Evolutionary conservation across 1,284 basidiomycete species (phyloP).

Genomic region (Erythrobasidium hasegawianum): DNA sequence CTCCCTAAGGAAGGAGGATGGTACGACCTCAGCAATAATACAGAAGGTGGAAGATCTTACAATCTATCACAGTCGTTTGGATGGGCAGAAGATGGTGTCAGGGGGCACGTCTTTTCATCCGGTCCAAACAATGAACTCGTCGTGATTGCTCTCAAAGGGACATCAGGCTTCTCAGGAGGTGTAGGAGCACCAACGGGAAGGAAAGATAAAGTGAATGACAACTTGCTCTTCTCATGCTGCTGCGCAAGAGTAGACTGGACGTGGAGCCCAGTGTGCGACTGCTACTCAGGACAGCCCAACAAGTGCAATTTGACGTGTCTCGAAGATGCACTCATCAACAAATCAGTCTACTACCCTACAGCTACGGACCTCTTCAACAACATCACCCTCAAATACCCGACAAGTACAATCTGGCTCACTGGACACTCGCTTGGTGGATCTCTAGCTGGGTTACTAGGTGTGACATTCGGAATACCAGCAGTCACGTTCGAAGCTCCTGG

Average conservation of each 20-base stretch:
- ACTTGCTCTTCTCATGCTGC: constrained; percentile 96
- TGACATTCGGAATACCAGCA: constrained; percentile 84
- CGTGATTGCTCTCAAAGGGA: constrained; percentile 90
- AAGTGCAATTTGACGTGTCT: constrained; percentile 78
- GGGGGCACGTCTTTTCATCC: constrained; percentile 69
- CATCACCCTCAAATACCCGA: constrained; percentile 86
- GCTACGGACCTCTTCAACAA: constrained; percentile 83
- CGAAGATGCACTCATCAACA: constrained; percentile 70
- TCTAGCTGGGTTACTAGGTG: constrained; percentile 76
- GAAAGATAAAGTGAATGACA: constrained; percentile 94
- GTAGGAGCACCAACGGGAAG: constrained; percentile 73
- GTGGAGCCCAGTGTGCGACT: constrained; percentile 93
- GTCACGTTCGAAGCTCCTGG: constrained; percentile 90
- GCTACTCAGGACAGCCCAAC: constrained; percentile 60
- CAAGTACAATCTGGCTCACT: constrained; percentile 85
- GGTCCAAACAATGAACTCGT: constrained; percentile 78
- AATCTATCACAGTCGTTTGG: constrained; percentile 72
- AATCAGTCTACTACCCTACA: constrained; percentile 83
- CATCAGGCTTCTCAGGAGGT: constrained; percentile 68
- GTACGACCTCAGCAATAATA: constrained; percentile 58
- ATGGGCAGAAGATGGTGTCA: constrained; percentile 85
- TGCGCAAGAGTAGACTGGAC: constrained; percentile 91
- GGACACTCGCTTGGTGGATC: constrained; percentile 90
- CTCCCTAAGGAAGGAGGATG: constrained; percentile 56
- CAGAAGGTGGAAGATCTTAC: constrained; percentile 22